Evolutionary conservation across 768 basidiomycete species (phyloP).

Genomic region (Candolleomyces aberdarensis): DNA sequence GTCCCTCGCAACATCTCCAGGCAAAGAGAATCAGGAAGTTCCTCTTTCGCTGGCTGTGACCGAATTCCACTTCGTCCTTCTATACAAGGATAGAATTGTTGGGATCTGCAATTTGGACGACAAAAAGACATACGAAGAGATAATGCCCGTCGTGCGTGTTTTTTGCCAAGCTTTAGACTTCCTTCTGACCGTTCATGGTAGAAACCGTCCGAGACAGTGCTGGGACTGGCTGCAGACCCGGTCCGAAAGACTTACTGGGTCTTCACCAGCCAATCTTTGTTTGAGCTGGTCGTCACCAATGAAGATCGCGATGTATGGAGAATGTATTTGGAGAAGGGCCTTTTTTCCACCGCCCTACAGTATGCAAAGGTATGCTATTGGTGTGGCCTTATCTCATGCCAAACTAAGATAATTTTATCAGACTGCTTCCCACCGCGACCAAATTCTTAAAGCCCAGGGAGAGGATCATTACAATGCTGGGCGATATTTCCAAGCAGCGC

Average conservation of each 20-base stretch:
- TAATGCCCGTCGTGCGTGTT: slow-evolving; percentile 66
- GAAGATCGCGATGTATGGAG: slow-evolving; percentile 96
- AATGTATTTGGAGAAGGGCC: slow-evolving; percentile 75
- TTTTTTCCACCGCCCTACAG: slow-evolving; percentile 74
- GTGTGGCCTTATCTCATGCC: background rate
- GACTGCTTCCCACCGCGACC: slow-evolving; percentile 87
- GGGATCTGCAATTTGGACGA: slow-evolving; percentile 82
- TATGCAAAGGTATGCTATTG: slow-evolving; percentile 68
- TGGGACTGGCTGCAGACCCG: slow-evolving; percentile 79
- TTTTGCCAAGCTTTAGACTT: background rate
- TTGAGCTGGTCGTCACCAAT: slow-evolving; percentile 80
- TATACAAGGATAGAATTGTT: slow-evolving; percentile 76
- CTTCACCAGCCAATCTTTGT: slow-evolving; percentile 84
- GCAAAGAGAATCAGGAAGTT: slow-evolving; percentile 32
- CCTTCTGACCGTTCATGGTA: slow-evolving; percentile 23
- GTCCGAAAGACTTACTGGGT: slow-evolving; percentile 92
- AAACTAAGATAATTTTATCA: slow-evolving; percentile 23
- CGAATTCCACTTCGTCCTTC: slow-evolving; percentile 87
- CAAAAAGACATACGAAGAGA: slow-evolving; percentile 78
- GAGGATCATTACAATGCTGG: slow-evolving; percentile 74
- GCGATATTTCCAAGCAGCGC: slow-evolving; percentile 88
- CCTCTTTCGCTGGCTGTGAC: slow-evolving; percentile 83
- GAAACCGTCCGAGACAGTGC: slow-evolving; percentile 73
- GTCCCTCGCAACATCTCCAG: slow-evolving; percentile 25
- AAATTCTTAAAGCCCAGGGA: slow-evolving; percentile 81